phyloP scores from a whole-genome alignment of 768 basidiomycete genomes.

The Boletus bicolor region DNA sequence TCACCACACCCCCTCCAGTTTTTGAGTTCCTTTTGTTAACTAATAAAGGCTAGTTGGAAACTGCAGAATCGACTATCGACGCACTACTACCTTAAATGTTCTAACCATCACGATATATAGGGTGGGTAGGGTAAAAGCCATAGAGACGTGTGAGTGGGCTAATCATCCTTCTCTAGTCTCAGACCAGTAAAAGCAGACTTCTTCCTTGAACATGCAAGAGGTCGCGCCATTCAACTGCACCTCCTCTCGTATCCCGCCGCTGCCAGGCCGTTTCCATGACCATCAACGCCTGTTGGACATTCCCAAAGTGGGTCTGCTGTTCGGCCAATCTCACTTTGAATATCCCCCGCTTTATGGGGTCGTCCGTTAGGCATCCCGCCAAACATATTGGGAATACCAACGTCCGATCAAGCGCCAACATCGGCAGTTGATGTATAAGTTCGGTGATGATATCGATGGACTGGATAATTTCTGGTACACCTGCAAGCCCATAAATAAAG shows the following conservation, averaged over 20 bases:
- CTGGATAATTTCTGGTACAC: conserved; percentile 65
- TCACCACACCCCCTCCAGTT: background rate
- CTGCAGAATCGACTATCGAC: conserved; percentile 14
- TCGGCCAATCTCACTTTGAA: conserved; percentile 54
- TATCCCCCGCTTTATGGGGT: conserved; percentile 53
- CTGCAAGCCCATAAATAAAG: conserved; percentile 35
- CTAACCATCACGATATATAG: conserved; percentile 7
- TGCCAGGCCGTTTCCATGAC: conserved; percentile 73
- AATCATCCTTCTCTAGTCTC: conserved; percentile 11
- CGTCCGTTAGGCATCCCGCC: conserved; percentile 71
- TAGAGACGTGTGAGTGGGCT: background rate
- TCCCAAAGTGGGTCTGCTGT: conserved; percentile 58
- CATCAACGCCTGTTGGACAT: conserved; percentile 52
- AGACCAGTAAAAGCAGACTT: conserved; percentile 29
- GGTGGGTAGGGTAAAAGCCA: conserved; percentile 20
- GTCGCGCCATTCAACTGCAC: conserved; percentile 59
- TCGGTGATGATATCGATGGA: conserved; percentile 56
- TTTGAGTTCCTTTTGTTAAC: conserved; percentile 3
- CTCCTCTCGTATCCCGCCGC: conserved; percentile 53
- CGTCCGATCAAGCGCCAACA: conserved; percentile 61
- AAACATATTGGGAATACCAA: conserved; percentile 73
- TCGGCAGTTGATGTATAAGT: conserved; percentile 49
- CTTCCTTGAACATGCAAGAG: conserved; percentile 37
- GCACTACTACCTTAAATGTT: conserved; percentile 14
- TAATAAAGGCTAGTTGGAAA: conserved; percentile 12